Base-by-base conservation (phyloP, 768 basidiomycete genomes). In the Galerina sulciceps region DNA sequence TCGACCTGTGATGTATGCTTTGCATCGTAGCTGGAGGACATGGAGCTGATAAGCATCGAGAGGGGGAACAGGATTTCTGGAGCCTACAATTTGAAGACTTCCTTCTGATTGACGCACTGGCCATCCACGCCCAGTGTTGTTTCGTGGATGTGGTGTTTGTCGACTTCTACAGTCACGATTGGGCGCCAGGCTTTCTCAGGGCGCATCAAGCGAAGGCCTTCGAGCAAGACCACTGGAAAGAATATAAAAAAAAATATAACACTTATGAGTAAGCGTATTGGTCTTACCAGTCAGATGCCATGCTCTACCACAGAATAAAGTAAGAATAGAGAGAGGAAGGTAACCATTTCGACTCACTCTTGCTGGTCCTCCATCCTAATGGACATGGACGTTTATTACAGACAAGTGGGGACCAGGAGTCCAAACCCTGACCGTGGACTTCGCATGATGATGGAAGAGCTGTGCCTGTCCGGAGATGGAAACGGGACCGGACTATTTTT, bases 101-200 rank as follows among this genome's bases (percentile, higher is more conserved):
- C 75, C 60, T 85, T 87, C 47, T 85, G 72, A 64, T 91, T 90
- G 0, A 87, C 81, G 56, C 86, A 88, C 65, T 90, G 88, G 0
- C 90, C 90, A 55, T 91, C 88, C 17, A 75, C 75, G 0, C 89
- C 90, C 2, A 91, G 81, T 18, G 76, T 70, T 9, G 83, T 75
- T 64, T 91, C 89, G 56, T 85, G 79, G 5, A 49, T 57, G n/a
- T 80, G 73, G 23, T 82, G 79, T 5, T 81, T 77, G 55, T 83
- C 85, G 10, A 87, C 73, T 17, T 81, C 79, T 4, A 91, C 67
- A 0, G 81, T 78, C 49, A 91, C 74, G 38, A 90, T 84, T 1
- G 90, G 88, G 20, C 87, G 69, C 89, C 89, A 90, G 31, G 82
- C 78, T 65, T 79, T 87, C 56, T 87, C 88, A 0, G 83, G 77